Evolutionary conservation across 2,329 filamentous ascomycete species (phyloP), one percentile per base, ranked within the genome.

Genomic region (Triangularia verruculosa): DNA sequence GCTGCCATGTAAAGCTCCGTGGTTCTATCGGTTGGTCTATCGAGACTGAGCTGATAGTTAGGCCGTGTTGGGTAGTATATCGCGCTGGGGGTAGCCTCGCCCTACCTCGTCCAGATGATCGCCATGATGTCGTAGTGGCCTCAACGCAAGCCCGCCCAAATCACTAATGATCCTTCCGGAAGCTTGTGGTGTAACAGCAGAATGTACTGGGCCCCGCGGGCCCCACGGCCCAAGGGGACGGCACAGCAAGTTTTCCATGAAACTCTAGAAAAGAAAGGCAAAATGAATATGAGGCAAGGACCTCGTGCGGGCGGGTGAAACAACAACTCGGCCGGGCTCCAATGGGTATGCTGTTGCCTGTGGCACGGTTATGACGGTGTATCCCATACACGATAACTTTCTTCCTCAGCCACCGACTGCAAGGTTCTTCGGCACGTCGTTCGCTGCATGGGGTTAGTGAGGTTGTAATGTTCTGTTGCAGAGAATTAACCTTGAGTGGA

Each of bases 141-240:
- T 59, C 57, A 51, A 28, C 39, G 17, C 34, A n/a, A 52, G n/a
- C 51, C 51, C 15, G 17, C 56, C 56, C 25, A 43, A 58, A 59
- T 52, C 57, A 51, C 47, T 59, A 28, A 59, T 59, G 57, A 59
- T 59, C 57, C 57, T 59, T 59, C 57, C 32, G 56, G 39, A 20
- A 13, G n/a, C 20, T 17, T 58, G 56, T 47, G 24, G n/a, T 43
- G 30, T 43, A n/a, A 13, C n/a, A 7, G 8, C 28, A 5, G 12
- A 22, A 28, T 25, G n/a, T 58, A 32, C 22, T 47, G 34, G 32
- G 56, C 17, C 20, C 30, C 9, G 17, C 11, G 20, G 32, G 56
- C 17, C 20, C 30, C 9, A 11, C 11, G 20, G 51, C 51, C 56
- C 56, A 58, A 39, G 30, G 25, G 17, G 20, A 15, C 22, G 56